Percentiles rank a stretch among this genome's conserved stretches.
Conservation (phyloP, 2,329 filamentous ascomycete species). For the Fusarium luffae region DNA sequence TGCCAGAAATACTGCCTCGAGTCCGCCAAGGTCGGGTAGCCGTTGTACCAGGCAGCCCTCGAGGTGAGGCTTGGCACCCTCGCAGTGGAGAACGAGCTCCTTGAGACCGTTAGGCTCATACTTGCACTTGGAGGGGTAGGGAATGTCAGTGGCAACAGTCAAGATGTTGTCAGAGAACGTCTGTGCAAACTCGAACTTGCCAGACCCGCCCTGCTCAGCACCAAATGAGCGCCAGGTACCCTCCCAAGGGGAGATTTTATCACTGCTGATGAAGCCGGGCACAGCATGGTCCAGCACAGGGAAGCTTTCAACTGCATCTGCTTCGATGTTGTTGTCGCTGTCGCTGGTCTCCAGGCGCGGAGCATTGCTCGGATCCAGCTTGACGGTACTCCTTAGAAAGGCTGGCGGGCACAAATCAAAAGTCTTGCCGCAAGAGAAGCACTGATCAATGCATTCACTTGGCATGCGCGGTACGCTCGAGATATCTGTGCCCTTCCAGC, state of each 20-base stretch:
- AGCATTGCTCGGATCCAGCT: background rate
- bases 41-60: conserved; percentile 4
- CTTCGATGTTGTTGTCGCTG: background rate
- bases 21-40: background rate
- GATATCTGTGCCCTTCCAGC: background rate
- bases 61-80: background rate
- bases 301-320: background rate
- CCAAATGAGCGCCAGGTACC: conserved; percentile 12
- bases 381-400: background rate
- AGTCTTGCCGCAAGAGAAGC: background rate
- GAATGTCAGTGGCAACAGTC: conserved; percentile 9
- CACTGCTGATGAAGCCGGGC: background rate
- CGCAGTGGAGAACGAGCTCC: background rate
- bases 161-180: background rate
- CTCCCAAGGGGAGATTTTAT: background rate
- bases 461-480: conserved; percentile 10
- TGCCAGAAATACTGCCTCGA: background rate
- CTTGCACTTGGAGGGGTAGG: background rate
- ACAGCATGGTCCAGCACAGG: background rate
- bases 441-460: background rate
- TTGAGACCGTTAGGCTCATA: background rate
- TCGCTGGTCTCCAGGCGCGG: background rate
- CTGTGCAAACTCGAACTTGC: conserved; percentile 6
- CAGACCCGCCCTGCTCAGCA: background rate
- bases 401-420: background rate